Evolutionary conservation across 75 land plant species (phyloP), one percentile per base, ranked within the genome.

Genomic region (Pinus albicaulis): DNA sequence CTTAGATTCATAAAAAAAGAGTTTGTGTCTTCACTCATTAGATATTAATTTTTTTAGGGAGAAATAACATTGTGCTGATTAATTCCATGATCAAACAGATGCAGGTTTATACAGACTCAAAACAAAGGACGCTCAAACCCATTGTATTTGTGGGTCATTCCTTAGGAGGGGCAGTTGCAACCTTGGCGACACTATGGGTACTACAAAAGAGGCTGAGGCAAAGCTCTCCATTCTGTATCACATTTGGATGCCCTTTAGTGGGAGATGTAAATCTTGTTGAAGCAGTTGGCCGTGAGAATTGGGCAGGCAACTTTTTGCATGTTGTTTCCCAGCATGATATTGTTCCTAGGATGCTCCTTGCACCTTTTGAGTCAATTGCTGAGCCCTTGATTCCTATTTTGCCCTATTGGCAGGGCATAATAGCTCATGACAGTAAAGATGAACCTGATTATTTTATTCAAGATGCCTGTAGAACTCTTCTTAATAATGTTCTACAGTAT

Each of bases 101-200:
- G 52, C 44, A 20, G 22, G 41, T 41, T 41, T 36, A 36, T n/a
- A 68, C 41, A 3, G 41, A 34, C 48, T n/a, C n/a, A 20, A 68
- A 48, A 10, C 52, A 41, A 8, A 68, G 52, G 13, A 44, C 41
- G n/a, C 71, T 48, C 0, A 48, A 68, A 41, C 5, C n/a, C 22
- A 73, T 87, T 62, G 78, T 92, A 1, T 87, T 92, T 57, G 80
- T 92, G 20, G 94, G 94, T 11, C 94, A 89, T 55, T 92, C 94
- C 23, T 63, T 78, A 0, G 94, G 88, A 20, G 94, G 92, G 41
- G 66, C 92, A 13, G 71, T 92, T 3, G 88, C 94, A 12, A 74
- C 80, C 5, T 75, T 89, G 31, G 89, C 92, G 19, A 82, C 92
- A 3, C 36, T 89, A 14, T 92, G 90, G 88, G 57, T 87, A 17